Conservation (phyloP, 371 early-diverging fungal species). For the Smittium mucronatum region DNA sequence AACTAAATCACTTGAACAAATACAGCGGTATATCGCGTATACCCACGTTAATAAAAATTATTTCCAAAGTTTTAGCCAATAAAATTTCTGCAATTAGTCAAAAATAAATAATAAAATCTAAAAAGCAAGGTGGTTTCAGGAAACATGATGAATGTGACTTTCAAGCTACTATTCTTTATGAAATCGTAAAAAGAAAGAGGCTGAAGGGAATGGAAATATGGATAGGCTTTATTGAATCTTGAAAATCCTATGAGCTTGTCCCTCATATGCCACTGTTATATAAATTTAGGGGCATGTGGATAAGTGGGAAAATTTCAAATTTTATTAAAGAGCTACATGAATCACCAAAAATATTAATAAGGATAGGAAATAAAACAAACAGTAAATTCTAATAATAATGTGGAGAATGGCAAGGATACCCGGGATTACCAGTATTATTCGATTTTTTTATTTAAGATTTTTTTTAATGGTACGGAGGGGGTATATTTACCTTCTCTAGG, state of each 20-base stretch:
- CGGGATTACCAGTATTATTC: background rate
- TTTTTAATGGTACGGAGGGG: background rate
- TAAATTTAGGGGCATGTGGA: background rate
- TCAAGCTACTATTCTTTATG: slow-evolving; percentile 2
- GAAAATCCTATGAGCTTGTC: background rate
- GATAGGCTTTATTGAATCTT: background rate
- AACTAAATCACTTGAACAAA: background rate
- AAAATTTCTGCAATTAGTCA: background rate
- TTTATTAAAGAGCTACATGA: background rate
- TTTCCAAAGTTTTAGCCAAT: background rate
- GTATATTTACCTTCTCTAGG: background rate
- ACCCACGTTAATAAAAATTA: background rate
- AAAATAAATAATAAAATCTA: background rate
- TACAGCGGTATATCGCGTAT: slow-evolving; percentile 2
- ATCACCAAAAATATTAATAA: background rate
- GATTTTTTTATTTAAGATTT: background rate
- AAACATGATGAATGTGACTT: background rate
- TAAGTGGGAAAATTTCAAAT: background rate
- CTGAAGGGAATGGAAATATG: background rate
- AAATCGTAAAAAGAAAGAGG: background rate
- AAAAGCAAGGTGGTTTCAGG: background rate
- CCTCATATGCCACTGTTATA: background rate
- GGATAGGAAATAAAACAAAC: background rate
- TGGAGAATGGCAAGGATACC: background rate
- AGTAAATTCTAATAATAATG: background rate